phyloP scores from a whole-genome alignment of 768 basidiomycete genomes.

The Podaxis rugospora region DNA sequence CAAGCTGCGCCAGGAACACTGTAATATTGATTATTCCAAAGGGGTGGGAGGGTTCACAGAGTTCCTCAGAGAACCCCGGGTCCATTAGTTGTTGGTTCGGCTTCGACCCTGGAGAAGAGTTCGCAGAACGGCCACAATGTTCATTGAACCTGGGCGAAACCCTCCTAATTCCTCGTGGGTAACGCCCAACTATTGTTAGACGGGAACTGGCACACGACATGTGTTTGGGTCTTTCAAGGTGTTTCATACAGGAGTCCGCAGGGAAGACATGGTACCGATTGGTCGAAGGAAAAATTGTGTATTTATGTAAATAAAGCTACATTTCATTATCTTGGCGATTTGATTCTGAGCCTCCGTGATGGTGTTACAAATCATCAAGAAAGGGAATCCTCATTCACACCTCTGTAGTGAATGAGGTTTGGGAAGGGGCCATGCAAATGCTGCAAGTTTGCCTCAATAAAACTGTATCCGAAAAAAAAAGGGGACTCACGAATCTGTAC shows the following conservation, averaged over 20 bases:
- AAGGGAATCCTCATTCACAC: constrained; percentile 22
- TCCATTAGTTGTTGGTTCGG: not conserved
- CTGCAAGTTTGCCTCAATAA: constrained; percentile 21
- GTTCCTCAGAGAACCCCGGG: not conserved
- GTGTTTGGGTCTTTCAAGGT: not conserved
- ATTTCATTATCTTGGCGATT: not conserved
- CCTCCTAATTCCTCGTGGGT: not conserved
- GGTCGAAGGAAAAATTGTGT: not conserved
- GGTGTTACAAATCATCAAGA: not conserved
- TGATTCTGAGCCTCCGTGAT: not conserved
- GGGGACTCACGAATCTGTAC: constrained; percentile 47
- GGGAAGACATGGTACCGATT: not conserved
- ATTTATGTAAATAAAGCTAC: not conserved
- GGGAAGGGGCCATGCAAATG: constrained; percentile 52
- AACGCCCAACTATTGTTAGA: not conserved
- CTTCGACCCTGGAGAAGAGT: not conserved
- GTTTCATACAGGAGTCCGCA: not conserved
- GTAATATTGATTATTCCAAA: not conserved
- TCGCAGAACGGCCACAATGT: not conserved
- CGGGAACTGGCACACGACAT: not conserved
- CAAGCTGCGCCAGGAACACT: not conserved
- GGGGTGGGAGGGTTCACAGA: not conserved
- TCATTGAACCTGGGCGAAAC: not conserved
- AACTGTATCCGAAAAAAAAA: not conserved
- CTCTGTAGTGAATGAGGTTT: constrained; percentile 49